These are phyloP conservation scores for Paraphoma sp. DNA, from an alignment of 2,329 filamentous ascomycete genomes.

Conservation along the genomic window DNA sequence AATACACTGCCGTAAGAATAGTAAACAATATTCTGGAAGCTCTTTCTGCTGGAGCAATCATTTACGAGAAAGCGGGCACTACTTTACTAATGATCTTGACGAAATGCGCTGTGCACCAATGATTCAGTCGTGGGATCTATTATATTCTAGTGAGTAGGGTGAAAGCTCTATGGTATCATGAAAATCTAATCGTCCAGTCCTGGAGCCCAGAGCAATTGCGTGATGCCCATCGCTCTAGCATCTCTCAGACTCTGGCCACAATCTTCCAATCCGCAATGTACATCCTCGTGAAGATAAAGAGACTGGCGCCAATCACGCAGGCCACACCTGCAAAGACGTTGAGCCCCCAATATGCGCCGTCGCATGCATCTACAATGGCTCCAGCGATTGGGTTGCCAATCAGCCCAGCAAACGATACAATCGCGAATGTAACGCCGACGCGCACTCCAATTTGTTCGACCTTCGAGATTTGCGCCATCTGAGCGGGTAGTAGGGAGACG, in stretches of 20 bases:
- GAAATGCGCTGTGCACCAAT: no score
- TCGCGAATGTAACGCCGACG: slow-evolving; percentile 59
- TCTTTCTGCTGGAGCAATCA: no score
- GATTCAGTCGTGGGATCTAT: neutral
- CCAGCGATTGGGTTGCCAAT: slow-evolving; percentile 58
- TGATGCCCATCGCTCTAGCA: neutral
- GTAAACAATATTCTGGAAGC: no score
- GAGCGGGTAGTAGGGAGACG: slow-evolving; percentile 55
- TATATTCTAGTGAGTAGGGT: neutral
- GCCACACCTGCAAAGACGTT: slow-evolving; percentile 70
- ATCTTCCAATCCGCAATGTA: slow-evolving; percentile 36
- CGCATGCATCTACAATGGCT: slow-evolving; percentile 56
- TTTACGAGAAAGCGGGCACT: no score
- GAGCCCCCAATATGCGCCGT: slow-evolving; percentile 64
- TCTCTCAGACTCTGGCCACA: slow-evolving; percentile 10
- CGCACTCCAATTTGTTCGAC: slow-evolving; percentile 63
- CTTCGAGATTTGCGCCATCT: slow-evolving; percentile 51
- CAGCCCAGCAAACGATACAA: slow-evolving; percentile 54
- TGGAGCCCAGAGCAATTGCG: neutral
- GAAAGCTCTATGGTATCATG: neutral
- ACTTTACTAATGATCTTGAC: no score
- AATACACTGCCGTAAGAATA: no score
- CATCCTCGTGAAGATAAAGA: slow-evolving; percentile 38
- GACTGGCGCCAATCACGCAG: slow-evolving; percentile 52
- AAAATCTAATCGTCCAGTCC: no score